Base-by-base conservation (phyloP, 352 stramenopile species). In the Pythium dissotocum region DNA sequence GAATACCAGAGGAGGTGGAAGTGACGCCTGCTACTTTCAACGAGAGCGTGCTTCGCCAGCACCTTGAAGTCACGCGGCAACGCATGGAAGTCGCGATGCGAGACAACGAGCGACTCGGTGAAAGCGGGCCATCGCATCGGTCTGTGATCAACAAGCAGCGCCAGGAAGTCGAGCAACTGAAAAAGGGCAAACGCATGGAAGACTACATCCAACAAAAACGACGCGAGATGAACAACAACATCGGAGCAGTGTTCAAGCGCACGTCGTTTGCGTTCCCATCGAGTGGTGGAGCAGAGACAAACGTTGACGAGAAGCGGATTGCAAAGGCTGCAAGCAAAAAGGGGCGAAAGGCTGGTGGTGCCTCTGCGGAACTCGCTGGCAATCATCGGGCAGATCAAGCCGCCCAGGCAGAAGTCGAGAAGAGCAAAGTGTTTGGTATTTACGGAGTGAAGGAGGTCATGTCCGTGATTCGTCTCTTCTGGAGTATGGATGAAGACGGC, bases 391-490 rank as follows among this genome's bases (percentile, higher is more conserved):
- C 54, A 18, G 12, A 52, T 1, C 66, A 61, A 54, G 56, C 58
- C 9, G 63, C 60, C 2, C 71, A 75, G 14, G 55, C 44, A 1
- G 24, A 65, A 12, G 51, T 77, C 4, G 72, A 81, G 26, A 82
- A 76, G 61, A 77, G 63, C 44, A 68, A 71, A 21, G 71, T 78
- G 9, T 92, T 92, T 67, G 84, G 84, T 2, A 89, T 88, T 49
- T 92, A 92, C 69, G 74, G 71, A 10, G 80, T 88, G 21, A 74
- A 78, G 13, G 84, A 92, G 56, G 82, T 90, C 33, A 92, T 92
- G 84, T 85, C 83, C 5, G 75, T 92, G 6, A 87, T 92, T 30
- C 82, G 84, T 0, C 72, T 92, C 5, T 92, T 92, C 61, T 87
- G 79, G 78, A 80, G 71, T 40, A 89, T 92, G 76, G 82, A 92